Evolutionary conservation across 306 rosid genomes (phyloP), one percentile per base, ranked within the genome.

Genomic region (Rosa multiflora): DNA sequence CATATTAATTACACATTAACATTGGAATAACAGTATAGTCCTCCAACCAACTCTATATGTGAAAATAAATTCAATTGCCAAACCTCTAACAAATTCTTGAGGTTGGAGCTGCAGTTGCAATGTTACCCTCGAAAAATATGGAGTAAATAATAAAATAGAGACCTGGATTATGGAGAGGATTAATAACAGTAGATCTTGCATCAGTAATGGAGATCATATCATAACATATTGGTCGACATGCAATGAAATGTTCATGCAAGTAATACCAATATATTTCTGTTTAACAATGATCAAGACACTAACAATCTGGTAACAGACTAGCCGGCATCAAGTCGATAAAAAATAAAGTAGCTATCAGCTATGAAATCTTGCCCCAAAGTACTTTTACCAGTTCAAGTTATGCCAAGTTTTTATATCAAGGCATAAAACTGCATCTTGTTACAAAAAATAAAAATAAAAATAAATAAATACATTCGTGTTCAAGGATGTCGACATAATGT

Each of bases 81-180:
- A 81, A 92, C 99, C 99, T 89, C 91, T 94, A 74, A 94, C 84
- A 85, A 94, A 94, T 85, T 94, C 99, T 85, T 84, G 99, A 58
- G 99, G 99, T 79, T 94, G 95, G 72, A 94, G 92, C 82, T 85
- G 95, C 86, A 94, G 82, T 83, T 83, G 92, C 85, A 94, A 58
- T 80, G 92, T 79, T 83, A 87, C 21, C 85, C 79, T 87, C 15
- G 95, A 92, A 86, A 92, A 88, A 82, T 88, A 87, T 44, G 99
- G 99, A 55, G 99, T 85, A 47, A 92, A 80, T 61, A 94, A 85
- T 66, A 94, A 85, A 86, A 94, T 94, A 78, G 97, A 94, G 70
- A 87, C 92, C 99, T 94, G 86, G 74, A 83, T 20, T 32, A 62
- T 66, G 74, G 76, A 77, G 48, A 79, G 52, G 44, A 72, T 73